Evolutionary conservation across 352 stramenopile species (phyloP), one percentile per base, ranked within the genome.

Genomic region (Globisporangium carolinianum): DNA sequence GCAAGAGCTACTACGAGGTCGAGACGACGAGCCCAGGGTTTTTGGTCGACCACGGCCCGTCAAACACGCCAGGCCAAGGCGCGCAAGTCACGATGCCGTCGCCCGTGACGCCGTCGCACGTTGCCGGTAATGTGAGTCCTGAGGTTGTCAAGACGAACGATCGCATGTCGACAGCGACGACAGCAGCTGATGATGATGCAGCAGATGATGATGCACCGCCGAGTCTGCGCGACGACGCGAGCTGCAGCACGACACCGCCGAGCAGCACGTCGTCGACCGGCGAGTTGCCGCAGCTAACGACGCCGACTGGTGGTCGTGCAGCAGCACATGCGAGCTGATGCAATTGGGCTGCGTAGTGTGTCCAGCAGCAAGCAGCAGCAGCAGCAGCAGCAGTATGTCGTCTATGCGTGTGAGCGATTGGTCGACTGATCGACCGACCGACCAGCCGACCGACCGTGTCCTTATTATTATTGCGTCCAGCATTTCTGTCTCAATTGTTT

Each of bases 1-100:
- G 63, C 51, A 79, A 77, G n/a, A 79, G 73, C 10, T 93, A 93
- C 69, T 91, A 90, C 63, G 83, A 89, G 59, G 76, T 93, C 48
- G 73, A 91, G 60, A 90, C 83, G 15, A 71, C 80, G 60, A 91
- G 79, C 50, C 81, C 81, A 5, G 79, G 81, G n/a, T 82, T 88
- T 53, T 39, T 80, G 32, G 58, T 68, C 32, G 58, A 68, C 12
- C 74, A 82, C 45, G 73, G 71, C 8, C 63, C 66, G 11, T 87
- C 77, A 24, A 79, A 90, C 43, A 90, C 80, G 6, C 80, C 80
- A 9, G 80, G 80, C 1, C 80, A 90, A 64, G 61, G 76, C 36
- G 72, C 82, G 65, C 53, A 63, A 6, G 58, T 72, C 47, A 85
- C 74, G 49, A 58, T 87, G 49, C 63, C 81, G 50, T 90, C 79